Evolutionary conservation across 1,284 basidiomycete species (phyloP).

Genomic region (Pseudozyma pruni): DNA sequence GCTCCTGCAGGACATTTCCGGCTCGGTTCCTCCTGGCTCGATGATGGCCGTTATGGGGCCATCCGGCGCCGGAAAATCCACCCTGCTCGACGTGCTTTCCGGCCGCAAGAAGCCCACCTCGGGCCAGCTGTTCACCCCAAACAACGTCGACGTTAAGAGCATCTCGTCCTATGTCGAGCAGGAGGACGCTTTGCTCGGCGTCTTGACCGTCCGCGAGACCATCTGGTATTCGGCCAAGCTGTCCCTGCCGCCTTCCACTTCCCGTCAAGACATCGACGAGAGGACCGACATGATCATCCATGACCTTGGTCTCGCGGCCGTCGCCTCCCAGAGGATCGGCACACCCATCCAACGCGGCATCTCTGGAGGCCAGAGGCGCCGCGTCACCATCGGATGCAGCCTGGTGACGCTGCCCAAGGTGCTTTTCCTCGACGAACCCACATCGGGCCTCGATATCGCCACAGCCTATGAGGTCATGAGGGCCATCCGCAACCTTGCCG

Average conservation of each 20-base stretch:
- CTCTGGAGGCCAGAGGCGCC: slow-evolving; percentile 68
- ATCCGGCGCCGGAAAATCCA: slow-evolving; percentile 68
- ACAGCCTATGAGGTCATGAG: slow-evolving; percentile 66
- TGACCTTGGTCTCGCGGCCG: slow-evolving; percentile 61
- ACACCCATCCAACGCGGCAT: slow-evolving; percentile 69
- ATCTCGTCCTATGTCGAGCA: slow-evolving; percentile 69
- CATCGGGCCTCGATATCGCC: slow-evolving; percentile 60
- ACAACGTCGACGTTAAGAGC: slow-evolving; percentile 11
- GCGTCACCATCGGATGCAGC: slow-evolving; percentile 67
- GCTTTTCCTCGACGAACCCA: slow-evolving; percentile 70
- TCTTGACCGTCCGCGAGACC: slow-evolving; percentile 69
- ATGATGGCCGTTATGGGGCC: slow-evolving; percentile 66
- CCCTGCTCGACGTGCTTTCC: slow-evolving; percentile 68
- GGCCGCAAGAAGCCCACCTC: slow-evolving; percentile 47
- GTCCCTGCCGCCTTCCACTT: slow-evolving; percentile 23
- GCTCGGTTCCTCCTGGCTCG: slow-evolving; percentile 12
- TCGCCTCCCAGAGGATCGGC: slow-evolving; percentile 66
- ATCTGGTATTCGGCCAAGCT: slow-evolving; percentile 67
- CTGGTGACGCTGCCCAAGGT: slow-evolving; percentile 67
- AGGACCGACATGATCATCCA: slow-evolving; percentile 50
- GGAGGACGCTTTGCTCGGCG: slow-evolving; percentile 68
- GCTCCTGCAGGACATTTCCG: too few relatives aligned
- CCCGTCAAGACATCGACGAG: slow-evolving; percentile 6
- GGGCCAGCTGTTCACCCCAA: neutral
- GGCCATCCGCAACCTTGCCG: slow-evolving; percentile 55